Evolutionary conservation across 805 yeast species (phyloP).

Genomic region (Saturnispora serradocipensis): DNA sequence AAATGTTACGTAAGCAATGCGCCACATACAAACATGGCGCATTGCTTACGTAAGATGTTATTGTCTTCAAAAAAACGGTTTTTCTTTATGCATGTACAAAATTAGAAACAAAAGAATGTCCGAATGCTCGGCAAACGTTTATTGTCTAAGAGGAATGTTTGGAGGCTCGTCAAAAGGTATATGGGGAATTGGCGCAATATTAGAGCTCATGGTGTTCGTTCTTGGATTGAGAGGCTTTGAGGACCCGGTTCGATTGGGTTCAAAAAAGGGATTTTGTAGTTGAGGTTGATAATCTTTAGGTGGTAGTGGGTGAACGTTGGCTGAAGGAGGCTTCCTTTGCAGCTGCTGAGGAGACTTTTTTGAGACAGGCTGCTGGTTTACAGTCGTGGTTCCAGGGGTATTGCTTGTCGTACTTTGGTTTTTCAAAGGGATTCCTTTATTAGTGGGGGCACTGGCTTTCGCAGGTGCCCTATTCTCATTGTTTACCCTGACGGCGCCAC

Average conservation of each 20-base stretch:
- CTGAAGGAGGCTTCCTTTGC: background rate
- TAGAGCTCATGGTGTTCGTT: background rate
- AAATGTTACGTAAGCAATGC: background rate
- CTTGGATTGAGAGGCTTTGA: background rate
- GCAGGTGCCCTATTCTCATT: background rate
- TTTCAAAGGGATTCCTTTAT: background rate
- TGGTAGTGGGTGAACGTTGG: background rate
- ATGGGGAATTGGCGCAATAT: background rate
- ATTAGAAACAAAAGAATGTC: background rate
- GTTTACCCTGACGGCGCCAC: background rate
- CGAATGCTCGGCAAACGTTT: background rate
- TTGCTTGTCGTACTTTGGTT: background rate
- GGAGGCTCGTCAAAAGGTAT: constrained; percentile 1
- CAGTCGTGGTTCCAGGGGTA: background rate
- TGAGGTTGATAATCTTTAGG: background rate
- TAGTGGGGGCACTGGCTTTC: too few species aligned
- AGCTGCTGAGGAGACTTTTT: background rate
- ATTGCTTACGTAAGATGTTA: background rate
- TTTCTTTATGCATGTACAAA: background rate
- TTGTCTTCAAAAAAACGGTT: background rate
- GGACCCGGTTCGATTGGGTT: background rate
- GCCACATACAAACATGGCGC: background rate
- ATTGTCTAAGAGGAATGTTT: background rate
- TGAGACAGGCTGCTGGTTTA: background rate
- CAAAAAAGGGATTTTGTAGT: background rate